phyloP scores from a whole-genome alignment of 805 yeast genomes.

The Kluyveromyces lactis region DNA sequence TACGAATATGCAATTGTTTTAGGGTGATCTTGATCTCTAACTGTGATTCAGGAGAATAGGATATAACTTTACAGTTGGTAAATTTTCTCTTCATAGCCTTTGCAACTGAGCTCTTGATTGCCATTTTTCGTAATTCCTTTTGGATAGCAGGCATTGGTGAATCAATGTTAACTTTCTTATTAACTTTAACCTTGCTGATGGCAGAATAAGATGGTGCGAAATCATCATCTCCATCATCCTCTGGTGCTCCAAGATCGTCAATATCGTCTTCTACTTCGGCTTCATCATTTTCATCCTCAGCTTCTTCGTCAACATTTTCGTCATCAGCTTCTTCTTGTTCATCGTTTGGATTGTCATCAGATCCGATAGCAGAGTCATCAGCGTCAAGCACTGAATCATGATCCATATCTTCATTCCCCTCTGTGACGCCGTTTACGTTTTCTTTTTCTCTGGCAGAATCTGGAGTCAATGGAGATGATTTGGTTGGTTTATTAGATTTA shows the following conservation, averaged over 20 bases:
- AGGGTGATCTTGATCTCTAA: slow-evolving; percentile 23
- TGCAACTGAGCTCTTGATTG: slow-evolving; percentile 21
- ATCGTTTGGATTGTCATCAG: background rate
- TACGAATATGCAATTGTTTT: slow-evolving; percentile 28
- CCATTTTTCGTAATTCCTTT: slow-evolving; percentile 24
- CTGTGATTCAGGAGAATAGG: slow-evolving; percentile 16
- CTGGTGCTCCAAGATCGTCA: slow-evolving; percentile 9
- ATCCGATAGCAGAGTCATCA: background rate
- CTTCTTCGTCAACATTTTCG: slow-evolving; percentile 6
- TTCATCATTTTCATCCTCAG: slow-evolving; percentile 6
- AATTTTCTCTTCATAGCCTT: slow-evolving; percentile 27
- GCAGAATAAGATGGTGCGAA: slow-evolving; percentile 17
- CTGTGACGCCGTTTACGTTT: slow-evolving; percentile 2
- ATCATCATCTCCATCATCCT: slow-evolving; percentile 20
- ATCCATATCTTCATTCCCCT: background rate
- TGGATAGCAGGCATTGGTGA: slow-evolving; percentile 22
- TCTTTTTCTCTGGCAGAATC: background rate
- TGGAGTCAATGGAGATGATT: too few species aligned
- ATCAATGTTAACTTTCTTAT: slow-evolving; percentile 17
- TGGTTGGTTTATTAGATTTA: too few species aligned
- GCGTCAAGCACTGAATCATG: slow-evolving; percentile 1
- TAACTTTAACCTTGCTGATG: slow-evolving; percentile 9
- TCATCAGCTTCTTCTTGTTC: slow-evolving; percentile 3
- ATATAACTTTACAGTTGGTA: slow-evolving; percentile 24
- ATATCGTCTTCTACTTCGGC: slow-evolving; percentile 8